A percentile compares a stretch with the other conserved stretches of the same genome.
These are phyloP conservation scores for Plasmodium berghei DNA, from an alignment of 169 alveolate genomes.

Conservation along the genomic window DNA sequence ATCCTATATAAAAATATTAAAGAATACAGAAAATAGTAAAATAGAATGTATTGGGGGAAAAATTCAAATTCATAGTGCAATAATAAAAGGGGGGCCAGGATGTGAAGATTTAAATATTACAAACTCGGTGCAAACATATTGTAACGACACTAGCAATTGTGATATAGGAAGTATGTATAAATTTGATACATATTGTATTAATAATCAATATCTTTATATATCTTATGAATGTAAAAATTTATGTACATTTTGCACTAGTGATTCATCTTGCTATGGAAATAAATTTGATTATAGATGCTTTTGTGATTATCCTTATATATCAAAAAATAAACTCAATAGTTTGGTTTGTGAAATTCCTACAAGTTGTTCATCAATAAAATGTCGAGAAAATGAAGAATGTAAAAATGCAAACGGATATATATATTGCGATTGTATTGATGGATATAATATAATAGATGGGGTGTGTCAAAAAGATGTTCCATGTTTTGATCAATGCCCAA, in stretches of 20 bases:
- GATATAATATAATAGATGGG: constrained; percentile 31
- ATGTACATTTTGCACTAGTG: background rate
- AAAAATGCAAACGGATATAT: background rate
- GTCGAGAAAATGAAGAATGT: constrained; percentile 29
- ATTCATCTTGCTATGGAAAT: constrained; percentile 53
- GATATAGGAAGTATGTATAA: constrained; percentile 39
- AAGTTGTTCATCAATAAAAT: background rate
- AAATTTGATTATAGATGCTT: constrained; percentile 24
- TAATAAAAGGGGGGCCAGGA: constrained; percentile 31
- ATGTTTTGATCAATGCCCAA: constrained; percentile 47
- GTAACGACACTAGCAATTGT: constrained; percentile 31
- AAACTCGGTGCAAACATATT: constrained; percentile 21
- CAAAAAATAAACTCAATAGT: background rate
- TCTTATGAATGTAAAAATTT: constrained; percentile 24
- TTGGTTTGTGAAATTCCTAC: constrained; percentile 8
- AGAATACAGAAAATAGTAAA: constrained; percentile 23
- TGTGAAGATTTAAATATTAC: constrained; percentile 39
- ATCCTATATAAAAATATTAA: background rate
- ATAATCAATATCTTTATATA: constrained; percentile 37
- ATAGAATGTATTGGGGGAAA: constrained; percentile 46
- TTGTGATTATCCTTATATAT: constrained; percentile 41
- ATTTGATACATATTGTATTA: constrained; percentile 50
- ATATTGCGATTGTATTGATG: constrained; percentile 20
- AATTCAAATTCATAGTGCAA: constrained; percentile 20
- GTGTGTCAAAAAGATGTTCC: constrained; percentile 15